Evolutionary conservation across 2,329 filamentous ascomycete species (phyloP), one percentile per base, ranked within the genome.

Genomic region (Rutstroemia sydowiana): DNA sequence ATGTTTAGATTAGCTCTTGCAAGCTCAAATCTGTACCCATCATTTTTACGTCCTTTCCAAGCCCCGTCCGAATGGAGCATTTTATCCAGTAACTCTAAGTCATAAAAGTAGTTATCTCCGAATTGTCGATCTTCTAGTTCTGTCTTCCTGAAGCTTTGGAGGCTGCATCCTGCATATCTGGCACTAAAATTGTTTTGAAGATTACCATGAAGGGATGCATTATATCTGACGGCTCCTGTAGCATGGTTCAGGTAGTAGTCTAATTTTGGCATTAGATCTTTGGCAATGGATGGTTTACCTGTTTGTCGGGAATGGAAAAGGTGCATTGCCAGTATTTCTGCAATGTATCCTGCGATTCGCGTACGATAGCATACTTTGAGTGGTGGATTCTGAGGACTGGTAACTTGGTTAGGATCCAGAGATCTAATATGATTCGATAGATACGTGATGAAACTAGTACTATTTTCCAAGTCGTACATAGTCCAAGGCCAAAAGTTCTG

Each of bases 401-500:
- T 76, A 26, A 76, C 53, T 5, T 75, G 69, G 1, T 77, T 73
- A 4, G 79, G 68, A 52, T 75, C 74, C 20, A 87, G 69, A 4
- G 73, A 70, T 10, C 76, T 78, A 31, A 93, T 77, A 65, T 88
- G 93, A 3, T 77, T 75, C 16, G 87, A 78, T 16, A 95, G 76
- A 51, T 81, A 80, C 39, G 81, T 75, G 52, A 96, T 77, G 62
- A 95, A 92, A 0, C 75, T 73, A 0, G 79, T 76, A 61, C 95
- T 87, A 54, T 84, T 84, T 55, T 86, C 81, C 32, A 95, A 73
- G 36, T 86, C 83, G 52, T 88, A 85, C 52, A 95, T 90, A 1
- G 89, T 91, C 88, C 92, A 95, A 1, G 91, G 87, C 92, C 92
- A 97, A 65, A 90, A 88, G 67, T 95, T 93, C 65, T 96, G 91